Evolutionary conservation across 305 asterid genomes (phyloP), one percentile per base, ranked within the genome.

Genomic region (Caryopteris hybrid): DNA sequence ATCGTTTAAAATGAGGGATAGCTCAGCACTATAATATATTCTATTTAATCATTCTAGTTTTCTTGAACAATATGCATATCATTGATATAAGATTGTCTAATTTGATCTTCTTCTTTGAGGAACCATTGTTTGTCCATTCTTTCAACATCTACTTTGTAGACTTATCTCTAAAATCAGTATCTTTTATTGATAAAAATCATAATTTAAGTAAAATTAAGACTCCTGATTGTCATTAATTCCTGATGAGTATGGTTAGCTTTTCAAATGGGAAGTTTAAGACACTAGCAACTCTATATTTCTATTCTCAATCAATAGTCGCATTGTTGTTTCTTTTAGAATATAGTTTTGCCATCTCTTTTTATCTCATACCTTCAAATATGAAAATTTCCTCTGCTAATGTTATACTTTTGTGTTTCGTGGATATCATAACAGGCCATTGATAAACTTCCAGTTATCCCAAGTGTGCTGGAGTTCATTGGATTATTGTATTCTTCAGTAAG

Each of bases 401-500:
- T 8, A 36, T n/a, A 36, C 7, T 36, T 36, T 39, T 57, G 47
- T 21, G 5, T 7, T 58, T 56, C 61, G 33, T 72, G 53, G 11
- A 52, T 66, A 4, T 68, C 31, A 57, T 45, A 68, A 65, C 72
- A 90, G 99, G 89, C 94, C 52, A 76, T 93, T 58, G 95, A 93
- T 79, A 87, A 79, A 47, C 84, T 93, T 39, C 97, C 96, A 10
- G 5, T 93, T 23, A 1, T 90, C 80, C 97, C 97, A 68, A 73
- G 88, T 62, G 68, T 76, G 42, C 80, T 93, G 61, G 99, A 93
- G 85, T 80, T 93, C 43, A 39, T 90, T 2, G 99, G 97, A 61
- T 62, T 93, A 71, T 60, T 93, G 74, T 90, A 76, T 74, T 83
- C 99, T 52, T 54, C 92, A 38, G 99, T 93, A 83, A 93, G 94